Evolutionary conservation across 179 eudicot genomes (phyloP).

Genomic region (Spergularia azorica): DNA sequence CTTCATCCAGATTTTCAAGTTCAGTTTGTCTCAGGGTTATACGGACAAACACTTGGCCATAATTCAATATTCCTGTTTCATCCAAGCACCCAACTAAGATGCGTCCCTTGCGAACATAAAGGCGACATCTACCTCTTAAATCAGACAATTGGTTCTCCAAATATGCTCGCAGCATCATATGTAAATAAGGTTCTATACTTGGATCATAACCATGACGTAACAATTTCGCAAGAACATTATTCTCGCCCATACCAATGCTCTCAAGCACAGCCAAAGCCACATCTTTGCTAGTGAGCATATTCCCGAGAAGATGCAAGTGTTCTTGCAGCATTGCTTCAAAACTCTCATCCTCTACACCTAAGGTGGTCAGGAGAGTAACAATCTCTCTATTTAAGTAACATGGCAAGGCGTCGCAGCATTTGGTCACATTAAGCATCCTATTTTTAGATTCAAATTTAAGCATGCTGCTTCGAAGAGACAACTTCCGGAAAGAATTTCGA

Average conservation of each 20-base stretch:
- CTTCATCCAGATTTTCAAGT: conserved; percentile 43
- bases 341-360: conserved; percentile 67
- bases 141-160: conserved; percentile 66
- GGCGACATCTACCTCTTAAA: conserved; percentile 63
- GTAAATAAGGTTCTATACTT: conserved; percentile 75
- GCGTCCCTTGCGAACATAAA: conserved; percentile 81
- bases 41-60: conserved; percentile 85
- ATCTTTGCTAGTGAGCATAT: conserved; percentile 56
- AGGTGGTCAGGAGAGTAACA: conserved; percentile 72
- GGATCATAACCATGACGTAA: conserved; percentile 82
- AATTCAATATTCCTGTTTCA: conserved; percentile 73
- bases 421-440: conserved; percentile 90
- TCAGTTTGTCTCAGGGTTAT: conserved; percentile 67
- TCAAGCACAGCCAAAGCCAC: conserved; percentile 71
- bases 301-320: conserved; percentile 63
- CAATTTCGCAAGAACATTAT: conserved; percentile 61
- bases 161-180: conserved; percentile 81
- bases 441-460: conserved; percentile 87
- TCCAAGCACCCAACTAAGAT: conserved; percentile 87
- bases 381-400: conserved; percentile 93
- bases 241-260: conserved; percentile 57
- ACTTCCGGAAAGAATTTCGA: conserved; percentile 70
- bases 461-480: conserved; percentile 88
- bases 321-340: conserved; percentile 60
- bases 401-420: conserved; percentile 75